Percentiles rank a stretch among this genome's conserved stretches.
Conservation (phyloP, 2,329 filamentous ascomycete species). For the Aspergillus ibericus region DNA sequence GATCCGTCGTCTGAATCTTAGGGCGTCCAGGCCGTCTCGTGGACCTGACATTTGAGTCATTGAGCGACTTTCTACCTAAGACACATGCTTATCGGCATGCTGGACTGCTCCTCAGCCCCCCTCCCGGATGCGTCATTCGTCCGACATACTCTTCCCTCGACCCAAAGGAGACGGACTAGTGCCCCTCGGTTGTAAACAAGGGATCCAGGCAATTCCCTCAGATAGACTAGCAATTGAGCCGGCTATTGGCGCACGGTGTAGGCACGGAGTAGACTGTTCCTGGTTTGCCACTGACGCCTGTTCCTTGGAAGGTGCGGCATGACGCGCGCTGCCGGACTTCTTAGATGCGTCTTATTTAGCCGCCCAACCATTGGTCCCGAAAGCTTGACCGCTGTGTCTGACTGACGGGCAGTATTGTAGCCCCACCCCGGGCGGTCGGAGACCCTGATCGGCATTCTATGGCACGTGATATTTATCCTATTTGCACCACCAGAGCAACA, state of each 20-base stretch:
- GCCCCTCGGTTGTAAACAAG: background rate
- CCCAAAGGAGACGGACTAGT: background rate
- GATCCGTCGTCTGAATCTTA: background rate
- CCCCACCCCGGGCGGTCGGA: background rate
- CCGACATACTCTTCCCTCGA: background rate
- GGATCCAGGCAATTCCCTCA: background rate
- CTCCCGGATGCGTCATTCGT: background rate
- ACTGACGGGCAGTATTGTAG: background rate
- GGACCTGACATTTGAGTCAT: background rate
- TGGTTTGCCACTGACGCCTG: background rate
- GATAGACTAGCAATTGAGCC: background rate
- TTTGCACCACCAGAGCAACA: background rate
- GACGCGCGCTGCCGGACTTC: background rate
- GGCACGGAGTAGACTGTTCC: background rate
- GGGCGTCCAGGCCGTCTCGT: background rate
- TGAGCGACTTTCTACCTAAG: background rate
- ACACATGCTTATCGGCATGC: background rate
- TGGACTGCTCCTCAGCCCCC: background rate
- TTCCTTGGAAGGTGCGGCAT: slow-evolving; percentile 1
- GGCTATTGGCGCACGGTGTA: background rate
- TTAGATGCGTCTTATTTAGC: background rate
- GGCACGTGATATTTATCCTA: background rate
- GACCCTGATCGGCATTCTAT: background rate
- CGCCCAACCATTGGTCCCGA: background rate
- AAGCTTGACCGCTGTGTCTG: background rate